Evolutionary conservation across 2,329 filamentous ascomycete genomes (phyloP), one percentile per base, ranked within the genome.

Genomic region (Epichloe gansuensis): DNA sequence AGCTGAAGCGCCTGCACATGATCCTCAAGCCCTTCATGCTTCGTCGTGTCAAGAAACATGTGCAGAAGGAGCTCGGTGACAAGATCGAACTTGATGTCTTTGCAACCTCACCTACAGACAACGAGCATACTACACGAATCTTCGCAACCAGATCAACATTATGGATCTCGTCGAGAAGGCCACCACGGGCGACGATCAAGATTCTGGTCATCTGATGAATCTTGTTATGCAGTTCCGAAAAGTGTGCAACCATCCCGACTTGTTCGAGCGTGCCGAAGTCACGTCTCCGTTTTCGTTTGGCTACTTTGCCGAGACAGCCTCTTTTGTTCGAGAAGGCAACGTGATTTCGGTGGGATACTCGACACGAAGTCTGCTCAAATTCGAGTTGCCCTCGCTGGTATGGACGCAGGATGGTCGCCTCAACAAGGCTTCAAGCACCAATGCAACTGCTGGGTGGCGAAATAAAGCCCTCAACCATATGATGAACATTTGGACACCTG

Each of bases 161-260:
- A 93, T 97, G 83, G 93, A 98, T 66, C 82, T 98, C 17, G 94
- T 98, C 52, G 93, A 98, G 69, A 97, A 96, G 77, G 90, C 89
- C 1, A 91, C 91, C 2, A 80, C 93, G 60, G 93, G 93, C 38
- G 91, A 96, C 62, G 93, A 97, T 48, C 85, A 91, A 61, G 93
- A 97, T 65, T 95, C 88, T 38, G 91, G 91, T 42, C 97, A 91
- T 1, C 72, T 98, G 62, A 97, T 98, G 93, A 98, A 98, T 69
- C 76, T 98, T 58, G 93, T 98, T 57, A 98, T 98, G 93, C 93
- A 98, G 71, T 98, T 98, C 80, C 83, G 93, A 62, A 98, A 98
- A 72, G 93, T 98, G 53, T 98, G 93, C 74, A 98, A 98, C 65
- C 93, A 98, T 66, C 93, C 93, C 0, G 93, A 98, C 70, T 72